A percentile compares a stretch with the other conserved stretches of the same genome.
phyloP scores from a whole-genome alignment of 345 rosid species.

The Salix exigua region DNA sequence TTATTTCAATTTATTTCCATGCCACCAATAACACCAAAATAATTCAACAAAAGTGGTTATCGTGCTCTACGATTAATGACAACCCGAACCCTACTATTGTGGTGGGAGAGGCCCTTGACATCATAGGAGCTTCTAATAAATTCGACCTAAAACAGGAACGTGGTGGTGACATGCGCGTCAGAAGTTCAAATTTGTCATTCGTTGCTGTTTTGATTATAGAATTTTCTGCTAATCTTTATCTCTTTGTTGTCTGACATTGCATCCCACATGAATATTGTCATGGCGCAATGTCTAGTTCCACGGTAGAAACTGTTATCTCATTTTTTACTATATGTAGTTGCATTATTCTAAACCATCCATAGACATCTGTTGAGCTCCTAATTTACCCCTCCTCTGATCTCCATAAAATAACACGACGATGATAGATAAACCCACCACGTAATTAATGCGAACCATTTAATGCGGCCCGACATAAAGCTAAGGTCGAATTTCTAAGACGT shows the following conservation, averaged over 20 bases:
- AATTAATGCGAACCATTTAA: slow-evolving; percentile 24
- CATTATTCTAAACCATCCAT: background rate
- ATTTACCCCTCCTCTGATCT: background rate
- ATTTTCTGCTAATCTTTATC: background rate
- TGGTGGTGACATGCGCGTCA: background rate
- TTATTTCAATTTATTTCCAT: too few species aligned
- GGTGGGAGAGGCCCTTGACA: too few species aligned
- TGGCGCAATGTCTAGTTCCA: background rate
- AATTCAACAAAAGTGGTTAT: too few species aligned
- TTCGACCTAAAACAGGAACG: too few species aligned
- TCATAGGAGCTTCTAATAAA: too few species aligned
- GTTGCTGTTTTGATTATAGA: background rate
- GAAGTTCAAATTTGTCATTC: background rate
- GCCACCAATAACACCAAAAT: too few species aligned
- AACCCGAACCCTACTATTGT: too few species aligned
- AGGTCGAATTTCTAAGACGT: slow-evolving; percentile 19
- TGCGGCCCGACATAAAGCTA: slow-evolving; percentile 57
- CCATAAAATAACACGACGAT: background rate
- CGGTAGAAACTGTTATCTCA: background rate
- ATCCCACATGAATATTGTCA: background rate
- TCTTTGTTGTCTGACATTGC: background rate
- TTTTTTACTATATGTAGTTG: background rate
- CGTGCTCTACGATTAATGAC: too few species aligned
- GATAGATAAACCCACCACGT: slow-evolving; percentile 7
- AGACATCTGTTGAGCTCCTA: background rate